Base-by-base conservation (phyloP, 768 basidiomycete species). In the Dictyophora rubrovolvata region DNA sequence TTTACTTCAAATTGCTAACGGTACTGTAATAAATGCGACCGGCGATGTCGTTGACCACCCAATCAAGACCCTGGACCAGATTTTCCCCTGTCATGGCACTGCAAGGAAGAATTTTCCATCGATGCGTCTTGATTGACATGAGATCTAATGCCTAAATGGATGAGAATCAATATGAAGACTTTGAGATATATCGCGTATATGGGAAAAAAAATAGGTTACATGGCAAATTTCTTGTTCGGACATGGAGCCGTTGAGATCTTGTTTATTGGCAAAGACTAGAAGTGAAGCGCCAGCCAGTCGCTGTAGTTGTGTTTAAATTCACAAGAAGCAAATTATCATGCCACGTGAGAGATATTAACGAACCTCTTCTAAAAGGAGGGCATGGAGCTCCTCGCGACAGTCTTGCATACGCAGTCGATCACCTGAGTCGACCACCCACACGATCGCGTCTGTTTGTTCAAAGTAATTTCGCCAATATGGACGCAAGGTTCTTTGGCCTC, bases 381-480 rank as follows among this genome's bases (percentile, higher is more conserved):
- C 85, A 64, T 87, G 85, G 20, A 98, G 77, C 72, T 99, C 96
- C 53, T 83, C 75, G 67, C 80, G 87, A 73, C 95, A 98, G 69
- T 98, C 94, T 53, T 76, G 72, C 80, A 96, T 90, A 62, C 96
- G 81, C 75, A 92, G 78, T 47, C 89, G 80, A 73, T 98, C 95
- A 37, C 87, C 82, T 0, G 93, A 95, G 74, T 99, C 96, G 47
- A 99, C 94, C 17, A 99, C 95, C 96, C 96, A 99, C 35, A 98
- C 93, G 48, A 99, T 77, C 7, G 89, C 95, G 72, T 98, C 96
- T 10, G 96, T 98, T 72, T 93, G 91, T 72, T 99, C 96, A 65
- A 98, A 98, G 73, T 98, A 98, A 71, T 98, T 99, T 22, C 92
- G 78, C 96, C 96, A 99, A 71, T 98, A 98, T 7, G 96, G 95